Evolutionary conservation across 1,139 yeast genomes (phyloP), one percentile per base, ranked within the genome.

Genomic region (Debaryomyces udenii): DNA sequence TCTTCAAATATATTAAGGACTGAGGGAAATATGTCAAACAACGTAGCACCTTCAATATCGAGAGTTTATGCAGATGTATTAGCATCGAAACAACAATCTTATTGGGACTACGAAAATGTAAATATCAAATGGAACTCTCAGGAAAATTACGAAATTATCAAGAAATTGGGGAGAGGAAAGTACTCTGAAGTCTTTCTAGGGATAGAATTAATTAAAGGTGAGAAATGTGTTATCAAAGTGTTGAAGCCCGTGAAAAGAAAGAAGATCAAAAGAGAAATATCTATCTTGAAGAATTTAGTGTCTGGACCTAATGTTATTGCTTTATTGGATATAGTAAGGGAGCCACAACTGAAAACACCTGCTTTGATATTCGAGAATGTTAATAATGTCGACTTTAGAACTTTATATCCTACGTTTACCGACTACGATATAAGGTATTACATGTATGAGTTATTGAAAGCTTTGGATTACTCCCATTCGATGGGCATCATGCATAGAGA

Each of bases 401-500:
- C 87, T 13, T 73, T 94, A 47, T 93, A 93, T 63, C 95, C 98
- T n/a, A 87, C 88, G 50, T 86, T 94, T 58, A 75, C 86, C 22
- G 90, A 85, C 56, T 68, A 68, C 47, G 99, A 94, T 60, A 85
- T 93, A 53, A 80, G 95, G 50, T 91, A 69, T 68, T 94, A 94
- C 67, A 90, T 93, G 80, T 83, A 76, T 52, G 96, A 93, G 67
- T 75, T 94, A 48, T 75, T 94, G 53, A 83, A 80, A 55, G 99
- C 99, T 0, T 75, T 94, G 48, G 97, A 94, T 64, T 94, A 80
- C 62, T 86, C 94, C 36, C 99, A 94, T 66, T 88, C 96, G 5
- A 89, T 88, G 89, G 99, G 99, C 31, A 91, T 94, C 48, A 94
- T 94, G 88, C 99, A 94, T 66, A 76, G 99, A 61, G 99, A 94